Conservation (phyloP, 805 yeast genomes). For the Ogataea methanolica region DNA sequence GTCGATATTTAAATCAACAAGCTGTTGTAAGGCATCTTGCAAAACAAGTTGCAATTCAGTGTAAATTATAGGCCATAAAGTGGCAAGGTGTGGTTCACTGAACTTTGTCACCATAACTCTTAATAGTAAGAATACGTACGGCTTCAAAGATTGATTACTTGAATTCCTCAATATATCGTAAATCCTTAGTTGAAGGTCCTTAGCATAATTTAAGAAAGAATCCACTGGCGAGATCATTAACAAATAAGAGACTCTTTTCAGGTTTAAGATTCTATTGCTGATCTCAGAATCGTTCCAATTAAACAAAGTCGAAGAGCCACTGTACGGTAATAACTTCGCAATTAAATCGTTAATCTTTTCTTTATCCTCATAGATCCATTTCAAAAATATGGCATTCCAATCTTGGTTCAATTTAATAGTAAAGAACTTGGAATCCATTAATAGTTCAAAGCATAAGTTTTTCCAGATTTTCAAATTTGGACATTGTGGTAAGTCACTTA, state of each 20-base stretch:
- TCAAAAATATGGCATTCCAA: slow-evolving; percentile 54
- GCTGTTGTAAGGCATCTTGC: slow-evolving; percentile 27
- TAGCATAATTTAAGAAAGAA: slow-evolving; percentile 45
- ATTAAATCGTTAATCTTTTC: slow-evolving; percentile 54
- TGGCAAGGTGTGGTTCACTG: slow-evolving; percentile 57
- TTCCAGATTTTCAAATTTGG: slow-evolving; percentile 57
- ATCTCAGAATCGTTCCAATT: slow-evolving; percentile 32
- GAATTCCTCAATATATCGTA: slow-evolving; percentile 26
- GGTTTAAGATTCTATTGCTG: slow-evolving; percentile 31
- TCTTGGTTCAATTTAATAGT: slow-evolving; percentile 26
- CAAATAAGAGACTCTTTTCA: slow-evolving; percentile 63
- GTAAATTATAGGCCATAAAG: slow-evolving; percentile 66
- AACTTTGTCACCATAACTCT: slow-evolving; percentile 63
- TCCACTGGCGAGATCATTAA: slow-evolving; percentile 60
- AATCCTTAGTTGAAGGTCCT: slow-evolving; percentile 36
- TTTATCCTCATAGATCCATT: slow-evolving; percentile 64
- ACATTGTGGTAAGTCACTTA: slow-evolving; percentile 31
- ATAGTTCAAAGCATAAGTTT: slow-evolving; percentile 53
- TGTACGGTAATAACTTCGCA: slow-evolving; percentile 43
- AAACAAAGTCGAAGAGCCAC: slow-evolving; percentile 46
- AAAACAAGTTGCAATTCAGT: slow-evolving; percentile 57
- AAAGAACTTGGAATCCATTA: slow-evolving; percentile 60
- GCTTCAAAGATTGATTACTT: slow-evolving; percentile 28
- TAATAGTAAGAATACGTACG: slow-evolving; percentile 51
- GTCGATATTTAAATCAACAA: slow-evolving; percentile 10